phyloP scores from a whole-genome alignment of 768 basidiomycete species.

The Boletus subparvulus region DNA sequence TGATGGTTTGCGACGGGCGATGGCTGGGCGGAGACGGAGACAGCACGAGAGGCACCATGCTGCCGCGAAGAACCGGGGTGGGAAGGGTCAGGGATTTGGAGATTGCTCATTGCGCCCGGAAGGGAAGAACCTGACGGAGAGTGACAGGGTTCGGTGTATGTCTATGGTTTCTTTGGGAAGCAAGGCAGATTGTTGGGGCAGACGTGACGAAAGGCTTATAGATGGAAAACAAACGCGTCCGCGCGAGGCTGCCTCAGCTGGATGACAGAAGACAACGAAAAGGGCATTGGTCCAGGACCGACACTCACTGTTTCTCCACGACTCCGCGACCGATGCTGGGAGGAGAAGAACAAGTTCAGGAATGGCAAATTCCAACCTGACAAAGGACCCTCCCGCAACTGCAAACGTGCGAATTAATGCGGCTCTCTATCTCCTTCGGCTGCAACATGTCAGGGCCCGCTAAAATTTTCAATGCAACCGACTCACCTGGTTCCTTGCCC shows the following conservation, averaged over 20 bases:
- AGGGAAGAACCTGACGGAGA: not conserved
- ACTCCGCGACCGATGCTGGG: conserved; percentile 8
- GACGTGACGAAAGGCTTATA: conserved; percentile 7
- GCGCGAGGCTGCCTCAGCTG: conserved; percentile 17
- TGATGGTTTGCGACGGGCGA: conserved; percentile 44
- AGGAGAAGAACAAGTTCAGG: conserved; percentile 15
- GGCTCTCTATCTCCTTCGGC: conserved; percentile 15
- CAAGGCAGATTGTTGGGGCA: not conserved
- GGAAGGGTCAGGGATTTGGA: conserved; percentile 47
- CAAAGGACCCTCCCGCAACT: conserved; percentile 12
- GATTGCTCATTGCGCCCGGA: conserved; percentile 28
- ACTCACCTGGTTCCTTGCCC: conserved; percentile 9
- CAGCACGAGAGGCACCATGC: conserved; percentile 45
- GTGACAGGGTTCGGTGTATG: not conserved
- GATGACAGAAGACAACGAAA: conserved; percentile 13
- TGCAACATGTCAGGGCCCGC: conserved; percentile 1
- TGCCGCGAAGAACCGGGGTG: conserved; percentile 48
- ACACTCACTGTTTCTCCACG: conserved; percentile 16
- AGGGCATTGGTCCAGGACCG: conserved; percentile 3
- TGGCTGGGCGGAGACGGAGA: conserved; percentile 57
- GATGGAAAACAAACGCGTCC: conserved; percentile 25
- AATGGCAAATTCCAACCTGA: conserved; percentile 18
- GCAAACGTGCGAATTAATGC: conserved; percentile 32
- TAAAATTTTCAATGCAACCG: not conserved
- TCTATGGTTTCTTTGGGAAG: not conserved